Base-by-base conservation (phyloP, 352 stramenopile species). In the Phytophthora constricta region DNA sequence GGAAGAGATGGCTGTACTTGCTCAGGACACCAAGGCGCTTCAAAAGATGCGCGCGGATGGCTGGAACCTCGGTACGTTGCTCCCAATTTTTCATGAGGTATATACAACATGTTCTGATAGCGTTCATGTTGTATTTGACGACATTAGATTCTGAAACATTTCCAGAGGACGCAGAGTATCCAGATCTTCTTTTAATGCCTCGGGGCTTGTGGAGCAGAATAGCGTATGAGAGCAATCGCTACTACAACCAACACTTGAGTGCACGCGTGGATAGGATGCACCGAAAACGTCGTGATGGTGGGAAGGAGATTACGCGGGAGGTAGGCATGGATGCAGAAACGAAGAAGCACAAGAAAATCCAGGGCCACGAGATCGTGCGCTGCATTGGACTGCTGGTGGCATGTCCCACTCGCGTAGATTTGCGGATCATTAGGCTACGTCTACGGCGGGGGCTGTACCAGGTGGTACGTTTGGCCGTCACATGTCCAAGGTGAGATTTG, bases 371-470 rank as follows among this genome's bases (percentile, higher is more conserved):
- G 5, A 20, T 69, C 4, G 4, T 69, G 37, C 50, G 55, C 17
- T 68, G 52, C 20, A 64, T 74, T 49, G 60, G 54, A 0, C n/a
- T 65, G 13, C 11, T 70, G 9, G 13, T 69, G 4, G 45, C 47
- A 2, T 2, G 66, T 49, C 54, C 17, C 66, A 66, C 13, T 39
- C 31, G 27, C 48, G 33, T 13, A 27, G 23, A 13, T 52, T 69
- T 11, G 34, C 46, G 4, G 50, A 67, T 33, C 50, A 67, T 28
- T 69, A 54, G 59, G 54, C 48, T 0, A 65, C 9, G 4, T 45
- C 13, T 10, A 1, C 46, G 0, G 33, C 52, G 0, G 59, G 65
- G 3, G 58, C 58, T 8, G 48, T 69, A 1, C 45, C 65, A 10
- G 56, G 51, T 13, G 41, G 54, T 2, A 65, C 48, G 1, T 72